These are phyloP conservation scores for Fusarium tjaetaba DNA, from an alignment of 2,329 filamentous ascomycete genomes.

Conservation along the genomic window DNA sequence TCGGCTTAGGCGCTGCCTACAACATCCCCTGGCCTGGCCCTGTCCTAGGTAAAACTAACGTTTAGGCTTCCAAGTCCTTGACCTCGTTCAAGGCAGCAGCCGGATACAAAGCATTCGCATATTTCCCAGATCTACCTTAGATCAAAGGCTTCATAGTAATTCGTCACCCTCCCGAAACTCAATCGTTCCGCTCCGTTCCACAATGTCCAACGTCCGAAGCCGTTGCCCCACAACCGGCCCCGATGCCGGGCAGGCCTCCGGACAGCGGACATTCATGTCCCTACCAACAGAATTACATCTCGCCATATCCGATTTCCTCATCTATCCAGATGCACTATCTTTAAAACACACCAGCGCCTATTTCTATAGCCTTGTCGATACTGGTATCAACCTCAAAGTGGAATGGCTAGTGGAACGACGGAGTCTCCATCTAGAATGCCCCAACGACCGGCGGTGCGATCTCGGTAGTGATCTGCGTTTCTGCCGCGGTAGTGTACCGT, in stretches of 20 bases:
- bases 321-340: slow-evolving; percentile 76
- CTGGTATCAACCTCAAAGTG: slow-evolving; percentile 72
- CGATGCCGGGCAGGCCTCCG: slow-evolving; percentile 18
- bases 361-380: slow-evolving; percentile 72
- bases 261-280: slow-evolving; percentile 50
- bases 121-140: slow-evolving; percentile 1
- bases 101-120: slow-evolving; percentile 37
- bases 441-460: slow-evolving; percentile 66
- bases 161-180: not conserved
- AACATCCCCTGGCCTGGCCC: slow-evolving; percentile 35
- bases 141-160: not conserved
- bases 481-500: slow-evolving; percentile 69
- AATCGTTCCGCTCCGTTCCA: slow-evolving; percentile 7
- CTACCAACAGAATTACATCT: slow-evolving; percentile 76
- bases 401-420: slow-evolving; percentile 75
- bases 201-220: slow-evolving; percentile 34
- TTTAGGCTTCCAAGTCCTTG: slow-evolving; percentile 20
- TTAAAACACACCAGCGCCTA: slow-evolving; percentile 73
- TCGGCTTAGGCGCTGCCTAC: slow-evolving; percentile 34
- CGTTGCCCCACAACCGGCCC: slow-evolving; percentile 38
- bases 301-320: slow-evolving; percentile 67
- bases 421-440: slow-evolving; percentile 71
- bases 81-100: slow-evolving; percentile 40
- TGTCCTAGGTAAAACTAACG: slow-evolving; percentile 5
- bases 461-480: slow-evolving; percentile 68